Conservation (phyloP, 2,329 filamentous ascomycete species). For the Ceratocystis eucalypticola region DNA sequence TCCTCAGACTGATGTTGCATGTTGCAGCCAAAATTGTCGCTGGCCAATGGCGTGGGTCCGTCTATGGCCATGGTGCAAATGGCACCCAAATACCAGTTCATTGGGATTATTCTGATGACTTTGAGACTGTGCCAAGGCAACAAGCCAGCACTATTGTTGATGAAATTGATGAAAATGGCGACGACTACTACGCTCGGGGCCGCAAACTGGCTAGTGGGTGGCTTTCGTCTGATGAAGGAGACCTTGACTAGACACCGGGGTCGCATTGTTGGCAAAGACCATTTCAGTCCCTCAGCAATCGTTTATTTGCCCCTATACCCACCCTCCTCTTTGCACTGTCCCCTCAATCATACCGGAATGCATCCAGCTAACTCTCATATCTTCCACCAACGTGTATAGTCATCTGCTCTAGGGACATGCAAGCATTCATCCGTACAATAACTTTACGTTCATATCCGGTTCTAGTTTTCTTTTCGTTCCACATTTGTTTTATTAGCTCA, state of each 20-base stretch:
- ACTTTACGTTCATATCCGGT: not conserved
- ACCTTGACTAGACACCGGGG: conserved; percentile 14
- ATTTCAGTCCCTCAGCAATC: not conserved
- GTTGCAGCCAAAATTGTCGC: conserved; percentile 64
- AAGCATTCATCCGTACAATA: not conserved
- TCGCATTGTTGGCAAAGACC: not conserved
- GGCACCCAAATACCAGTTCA: conserved; percentile 43
- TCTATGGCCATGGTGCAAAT: conserved; percentile 40
- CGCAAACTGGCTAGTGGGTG: conserved; percentile 16
- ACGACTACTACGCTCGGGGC: conserved; percentile 18
- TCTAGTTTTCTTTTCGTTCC: conserved; percentile 7
- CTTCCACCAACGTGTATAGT: not conserved
- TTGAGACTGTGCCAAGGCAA: conserved; percentile 24
- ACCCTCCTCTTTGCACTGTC: not conserved
- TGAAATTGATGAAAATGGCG: conserved; percentile 16
- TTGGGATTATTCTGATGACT: conserved; percentile 49
- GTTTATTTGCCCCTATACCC: not conserved
- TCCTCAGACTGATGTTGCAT: conserved; percentile 65
- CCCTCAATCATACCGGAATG: not conserved
- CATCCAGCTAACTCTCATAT: not conserved
- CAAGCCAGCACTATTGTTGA: conserved; percentile 3
- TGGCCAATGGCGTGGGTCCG: conserved; percentile 48
- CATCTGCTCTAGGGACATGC: not conserved
- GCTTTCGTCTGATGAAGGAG: conserved; percentile 14
- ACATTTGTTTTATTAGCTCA: conserved; percentile 25